Percentiles rank a stretch among this genome's conserved stretches.
These are phyloP conservation scores for Botrytis cinerea DNA, from an alignment of 2,329 filamentous ascomycete genomes.

Conservation along the genomic window DNA sequence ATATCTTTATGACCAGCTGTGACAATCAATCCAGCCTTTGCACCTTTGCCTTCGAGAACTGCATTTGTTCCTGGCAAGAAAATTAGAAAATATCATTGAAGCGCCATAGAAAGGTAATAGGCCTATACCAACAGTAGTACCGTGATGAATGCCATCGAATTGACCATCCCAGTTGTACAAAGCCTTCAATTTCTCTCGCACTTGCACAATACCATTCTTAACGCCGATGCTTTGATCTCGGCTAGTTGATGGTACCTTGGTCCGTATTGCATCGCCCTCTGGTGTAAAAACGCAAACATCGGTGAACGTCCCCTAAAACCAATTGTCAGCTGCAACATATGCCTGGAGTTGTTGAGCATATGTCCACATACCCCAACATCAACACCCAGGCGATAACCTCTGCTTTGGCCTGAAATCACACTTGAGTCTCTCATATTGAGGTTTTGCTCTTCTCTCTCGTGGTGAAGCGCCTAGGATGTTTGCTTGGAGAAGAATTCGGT, in stretches of 20 bases:
- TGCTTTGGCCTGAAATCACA: background rate
- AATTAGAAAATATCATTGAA: background rate
- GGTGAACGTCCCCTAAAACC: constrained; percentile 11
- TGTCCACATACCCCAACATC: constrained; percentile 15
- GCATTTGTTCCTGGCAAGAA: constrained; percentile 9
- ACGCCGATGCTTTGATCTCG: constrained; percentile 14
- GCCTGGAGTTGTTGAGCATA: background rate
- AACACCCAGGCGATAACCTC: constrained; percentile 10
- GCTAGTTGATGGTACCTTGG: constrained; percentile 9
- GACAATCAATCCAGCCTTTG: constrained; percentile 3
- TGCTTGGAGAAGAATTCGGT: too few relatives aligned
- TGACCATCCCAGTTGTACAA: constrained; percentile 7
- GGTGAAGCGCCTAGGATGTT: background rate
- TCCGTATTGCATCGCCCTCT: constrained; percentile 5
- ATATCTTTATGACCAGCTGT: constrained; percentile 5
- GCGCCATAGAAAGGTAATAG: background rate
- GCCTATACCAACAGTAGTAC: constrained; percentile 16
- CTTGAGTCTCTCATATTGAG: background rate
- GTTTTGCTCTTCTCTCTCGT: background rate
- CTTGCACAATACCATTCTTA: constrained; percentile 15
- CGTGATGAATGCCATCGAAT: constrained; percentile 17
- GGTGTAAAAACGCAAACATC: constrained; percentile 20
- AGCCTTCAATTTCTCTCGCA: background rate
- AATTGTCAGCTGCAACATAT: background rate
- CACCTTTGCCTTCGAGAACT: constrained; percentile 9